A percentile compares a stretch with the other conserved stretches of the same genome.
phyloP scores from a whole-genome alignment of 2,329 filamentous ascomycete genomes.

The Sporothrix brunneoviolacea region DNA sequence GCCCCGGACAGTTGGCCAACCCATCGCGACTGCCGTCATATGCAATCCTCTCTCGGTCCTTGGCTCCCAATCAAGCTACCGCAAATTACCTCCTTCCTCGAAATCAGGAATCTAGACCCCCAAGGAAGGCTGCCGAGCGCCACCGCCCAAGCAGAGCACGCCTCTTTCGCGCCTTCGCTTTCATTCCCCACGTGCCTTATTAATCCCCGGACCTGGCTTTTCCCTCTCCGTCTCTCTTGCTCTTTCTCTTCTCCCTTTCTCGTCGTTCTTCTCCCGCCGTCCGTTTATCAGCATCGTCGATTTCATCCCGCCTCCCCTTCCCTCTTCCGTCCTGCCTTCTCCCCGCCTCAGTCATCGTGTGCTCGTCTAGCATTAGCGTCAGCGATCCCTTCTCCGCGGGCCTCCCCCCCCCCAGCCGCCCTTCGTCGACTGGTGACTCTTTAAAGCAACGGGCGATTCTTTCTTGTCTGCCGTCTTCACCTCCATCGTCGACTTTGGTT shows the following conservation, averaged over 20 bases:
- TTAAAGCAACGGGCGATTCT: no score
- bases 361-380: no score
- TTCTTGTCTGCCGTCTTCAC: no score
- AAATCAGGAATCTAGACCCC: constrained; percentile 7
- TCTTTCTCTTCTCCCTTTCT: neutral
- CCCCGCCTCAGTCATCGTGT: neutral
- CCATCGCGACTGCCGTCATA: constrained; percentile 4
- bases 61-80: constrained; percentile 1
- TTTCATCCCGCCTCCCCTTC: no score
- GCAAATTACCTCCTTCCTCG: neutral
- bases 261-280: neutral
- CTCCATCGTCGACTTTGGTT: no score
- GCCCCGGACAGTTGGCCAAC: no score
- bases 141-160: neutral
- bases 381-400: no score
- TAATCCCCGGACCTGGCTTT: neutral
- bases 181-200: constrained; percentile 1
- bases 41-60: neutral
- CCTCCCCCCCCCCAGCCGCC: no score
- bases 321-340: neutral
- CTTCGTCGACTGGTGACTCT: no score
- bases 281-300: no score
- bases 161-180: neutral
- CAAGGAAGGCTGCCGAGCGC: neutral
- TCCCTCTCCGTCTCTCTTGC: neutral